phyloP scores from a whole-genome alignment of 805 yeast species.

The Saccharomyces cerevisiae region DNA sequence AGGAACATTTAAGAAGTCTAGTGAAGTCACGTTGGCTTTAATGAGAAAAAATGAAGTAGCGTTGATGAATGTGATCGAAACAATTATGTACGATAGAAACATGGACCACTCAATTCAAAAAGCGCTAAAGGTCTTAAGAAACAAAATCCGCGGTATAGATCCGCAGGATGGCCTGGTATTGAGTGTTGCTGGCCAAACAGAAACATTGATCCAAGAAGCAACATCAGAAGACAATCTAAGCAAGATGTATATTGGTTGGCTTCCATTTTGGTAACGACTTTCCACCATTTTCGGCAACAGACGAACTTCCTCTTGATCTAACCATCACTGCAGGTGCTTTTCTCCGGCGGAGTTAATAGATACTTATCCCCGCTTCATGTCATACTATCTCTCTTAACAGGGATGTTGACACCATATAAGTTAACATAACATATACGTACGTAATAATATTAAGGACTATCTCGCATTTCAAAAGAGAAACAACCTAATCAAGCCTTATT shows the following conservation, averaged over 20 bases:
- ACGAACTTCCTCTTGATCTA: neutral
- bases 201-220: conserved; percentile 77
- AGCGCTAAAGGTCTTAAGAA: conserved; percentile 62
- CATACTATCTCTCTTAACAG: neutral
- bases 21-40: conserved; percentile 72
- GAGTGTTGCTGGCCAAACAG: conserved; percentile 90
- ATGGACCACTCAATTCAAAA: conserved; percentile 53
- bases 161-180: conserved; percentile 78
- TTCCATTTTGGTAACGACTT: conserved; percentile 52
- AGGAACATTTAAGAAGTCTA: conserved; percentile 76
- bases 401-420: neutral
- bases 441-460: neutral
- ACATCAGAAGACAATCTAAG: conserved; percentile 60
- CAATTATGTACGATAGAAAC: conserved; percentile 68
- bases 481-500: neutral
- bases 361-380: neutral
- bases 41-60: conserved; percentile 74
- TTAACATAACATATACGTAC: neutral
- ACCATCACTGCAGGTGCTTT: neutral
- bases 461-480: neutral
- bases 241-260: conserved; percentile 94
- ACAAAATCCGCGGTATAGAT: conserved; percentile 76
- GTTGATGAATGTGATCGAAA: conserved; percentile 82
- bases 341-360: neutral
- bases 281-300: neutral